phyloP scores from a whole-genome alignment of 495 filamentous ascomycete species.

The Geoglossum glabrum region DNA sequence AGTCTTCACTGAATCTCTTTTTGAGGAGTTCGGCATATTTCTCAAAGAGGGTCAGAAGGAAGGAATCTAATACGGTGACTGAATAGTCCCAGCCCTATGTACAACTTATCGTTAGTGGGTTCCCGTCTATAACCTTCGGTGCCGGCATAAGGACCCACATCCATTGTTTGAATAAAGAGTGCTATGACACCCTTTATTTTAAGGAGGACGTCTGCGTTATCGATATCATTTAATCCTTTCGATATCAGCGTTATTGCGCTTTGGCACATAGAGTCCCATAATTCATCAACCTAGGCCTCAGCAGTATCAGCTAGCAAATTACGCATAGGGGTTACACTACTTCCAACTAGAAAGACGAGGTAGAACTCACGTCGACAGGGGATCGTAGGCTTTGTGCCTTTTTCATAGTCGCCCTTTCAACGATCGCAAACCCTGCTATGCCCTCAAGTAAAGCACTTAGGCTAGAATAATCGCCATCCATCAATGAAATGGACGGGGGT shows the following conservation, averaged over 20 bases:
- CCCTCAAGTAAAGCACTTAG: constrained; percentile 76
- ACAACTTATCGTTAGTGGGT: constrained; percentile 11
- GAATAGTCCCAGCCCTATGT: constrained; percentile 70
- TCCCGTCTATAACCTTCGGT: not conserved
- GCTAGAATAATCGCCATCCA: constrained; percentile 46
- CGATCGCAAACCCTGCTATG: constrained; percentile 90
- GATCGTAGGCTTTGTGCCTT: constrained; percentile 64
- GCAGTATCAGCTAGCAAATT: not conserved
- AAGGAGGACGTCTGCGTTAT: constrained; percentile 64
- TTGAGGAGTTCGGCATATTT: constrained; percentile 91
- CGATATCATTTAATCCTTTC: constrained; percentile 51
- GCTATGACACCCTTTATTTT: constrained; percentile 86
- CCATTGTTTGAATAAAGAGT: constrained; percentile 94
- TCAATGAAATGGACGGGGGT: constrained; percentile 46
- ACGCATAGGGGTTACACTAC: not conserved
- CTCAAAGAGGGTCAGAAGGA: constrained; percentile 69
- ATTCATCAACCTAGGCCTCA: constrained; percentile 54
- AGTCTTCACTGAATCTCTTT: constrained; percentile 74
- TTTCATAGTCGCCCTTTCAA: constrained; percentile 84
- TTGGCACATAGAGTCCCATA: constrained; percentile 98
- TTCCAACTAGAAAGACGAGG: not conserved
- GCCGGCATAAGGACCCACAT: constrained; percentile 27
- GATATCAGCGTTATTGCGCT: constrained; percentile 60
- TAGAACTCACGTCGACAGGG: constrained; percentile 48
- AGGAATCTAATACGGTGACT: constrained; percentile 56